Base-by-base conservation (phyloP, 805 yeast species). In the Teunomyces funiuensis region DNA sequence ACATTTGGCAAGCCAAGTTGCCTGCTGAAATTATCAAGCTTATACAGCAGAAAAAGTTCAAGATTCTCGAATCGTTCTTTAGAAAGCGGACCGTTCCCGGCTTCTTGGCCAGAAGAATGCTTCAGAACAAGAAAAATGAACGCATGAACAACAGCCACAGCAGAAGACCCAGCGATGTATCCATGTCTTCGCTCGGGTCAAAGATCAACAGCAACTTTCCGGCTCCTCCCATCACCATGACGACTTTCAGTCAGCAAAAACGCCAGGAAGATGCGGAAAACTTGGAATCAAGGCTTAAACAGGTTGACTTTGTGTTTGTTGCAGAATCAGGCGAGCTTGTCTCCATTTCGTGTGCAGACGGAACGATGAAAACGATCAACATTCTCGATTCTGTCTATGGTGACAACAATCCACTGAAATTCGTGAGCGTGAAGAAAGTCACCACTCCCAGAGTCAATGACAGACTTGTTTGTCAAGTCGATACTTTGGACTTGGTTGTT, bases 371-470 rank as follows among this genome's bases (percentile, higher is more conserved):
- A n/a, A 61, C 42, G 3, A 45, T 48, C 40, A 60, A 66, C 41
- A 50, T 66, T 5, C 33, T 62, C 8, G 48, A 46, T 5, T 44
- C 54, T 8, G 44, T 57, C 0, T 61, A 57, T 39, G 48, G 44
- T 6, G 49, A 44, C 3, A 31, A 14, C 2, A 46, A 39, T 1
- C 33, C 22, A 8, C 31, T 48, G 5, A 42, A 41, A 15, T 53
- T 84, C n/a, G 65, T 69, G 1, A 67, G 79, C 2, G 82, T 83
- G 41, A 75, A 74, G 39, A 76, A 76, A 45, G 57, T 88, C 8
- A 57, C 74, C 2, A 82, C 95, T 0, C 88, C 95, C 4, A 71
- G 93, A 55, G 82, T 86, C 18, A 82, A 79, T 52, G 93, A 86
- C 56, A 69, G 90, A 46, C 63, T 87, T 22, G 79, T 87, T 1